Base-by-base conservation (phyloP, 1,139 yeast genomes). In the Kazachstania sp. region DNA sequence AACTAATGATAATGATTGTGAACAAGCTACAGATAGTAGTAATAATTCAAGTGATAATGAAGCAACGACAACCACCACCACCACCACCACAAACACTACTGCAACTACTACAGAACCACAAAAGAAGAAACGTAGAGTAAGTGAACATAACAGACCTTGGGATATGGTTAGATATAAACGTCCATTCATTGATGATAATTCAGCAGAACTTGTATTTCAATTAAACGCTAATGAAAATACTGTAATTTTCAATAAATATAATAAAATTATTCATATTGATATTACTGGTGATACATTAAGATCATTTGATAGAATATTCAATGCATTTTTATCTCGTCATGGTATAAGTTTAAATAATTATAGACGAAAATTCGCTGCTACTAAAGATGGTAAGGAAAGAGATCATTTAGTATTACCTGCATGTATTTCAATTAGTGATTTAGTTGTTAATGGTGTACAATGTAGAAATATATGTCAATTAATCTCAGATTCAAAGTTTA, bases 161-260 rank as follows among this genome's bases (percentile, higher is more conserved):
- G 47, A 62, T 18, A 59, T 65, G 44, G 45, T 54, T 13, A 48
- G 51, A 3, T 84, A 85, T 60, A 67, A 73, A 41, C 68, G 94
- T 40, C 90, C 90, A 0, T 76, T 63, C 57, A 67, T 80, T 9
- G 82, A 77, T 53, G 66, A 66, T 3, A 70, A 68, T 42, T 70
- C 72, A 0, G 63, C 86, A 38, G 74, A 70, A 19, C 65, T 86
- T 48, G 65, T 83, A 1, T 61, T 84, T 41, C 87, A 85, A 59
- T 60, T 83, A n/a, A 72, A 73, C 45, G 58, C 56, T 39, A 61
- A 48, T 28, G 61, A 56, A 23, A 51, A 57, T 43, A 51, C 55
- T 7, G 36, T 63, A 16, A 47, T 58, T 8, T 60, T 63, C 36
- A 68, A 68, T 49, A 60, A 62, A 36, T 50, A 55, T 26, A 48